A percentile compares a stretch with the other conserved stretches of the same genome.
These are phyloP conservation scores for Penicillium alfredii DNA, from an alignment of 495 filamentous ascomycete species.

Conservation along the genomic window DNA sequence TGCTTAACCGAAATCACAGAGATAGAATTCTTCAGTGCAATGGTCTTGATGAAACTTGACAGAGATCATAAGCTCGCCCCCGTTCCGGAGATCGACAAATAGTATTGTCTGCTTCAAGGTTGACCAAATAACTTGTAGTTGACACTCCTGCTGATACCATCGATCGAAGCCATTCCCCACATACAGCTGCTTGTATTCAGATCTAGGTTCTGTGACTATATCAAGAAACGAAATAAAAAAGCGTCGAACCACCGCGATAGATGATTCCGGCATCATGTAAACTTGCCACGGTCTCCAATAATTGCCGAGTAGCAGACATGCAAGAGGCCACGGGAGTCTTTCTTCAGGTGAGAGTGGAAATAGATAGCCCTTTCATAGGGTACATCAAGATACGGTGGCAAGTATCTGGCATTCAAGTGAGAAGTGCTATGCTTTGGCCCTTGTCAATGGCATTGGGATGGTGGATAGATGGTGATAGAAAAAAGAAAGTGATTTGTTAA, in stretches of 20 bases:
- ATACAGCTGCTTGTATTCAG: constrained; percentile 18
- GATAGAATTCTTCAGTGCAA: constrained; percentile 41
- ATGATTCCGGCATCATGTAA: constrained; percentile 23
- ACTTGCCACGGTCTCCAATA: constrained; percentile 21
- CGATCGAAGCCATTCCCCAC: constrained; percentile 19
- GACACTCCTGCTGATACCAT: constrained; percentile 11
- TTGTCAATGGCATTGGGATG: no score
- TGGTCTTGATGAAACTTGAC: constrained; percentile 8
- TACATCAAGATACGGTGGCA: constrained; percentile 25
- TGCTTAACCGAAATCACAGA: constrained; percentile 47
- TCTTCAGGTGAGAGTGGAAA: constrained; percentile 12
- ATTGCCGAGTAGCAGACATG: constrained; percentile 27
- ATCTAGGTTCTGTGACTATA: constrained; percentile 16
- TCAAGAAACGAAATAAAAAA: neutral
- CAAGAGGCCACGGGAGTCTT: constrained; percentile 16
- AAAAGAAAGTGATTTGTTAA: no score
- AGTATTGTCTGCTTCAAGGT: constrained; percentile 18
- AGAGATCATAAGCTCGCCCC: constrained; percentile 16
- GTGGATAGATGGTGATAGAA: no score
- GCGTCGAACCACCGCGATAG: constrained; percentile 15
- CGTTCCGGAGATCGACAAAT: constrained; percentile 13
- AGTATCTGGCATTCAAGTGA: no score
- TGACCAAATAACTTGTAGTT: constrained; percentile 23
- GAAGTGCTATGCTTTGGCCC: no score
- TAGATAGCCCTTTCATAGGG: constrained; percentile 24